Evolutionary conservation across 768 basidiomycete species (phyloP), one percentile per base, ranked within the genome.

Genomic region (Wakefieldia striispora): DNA sequence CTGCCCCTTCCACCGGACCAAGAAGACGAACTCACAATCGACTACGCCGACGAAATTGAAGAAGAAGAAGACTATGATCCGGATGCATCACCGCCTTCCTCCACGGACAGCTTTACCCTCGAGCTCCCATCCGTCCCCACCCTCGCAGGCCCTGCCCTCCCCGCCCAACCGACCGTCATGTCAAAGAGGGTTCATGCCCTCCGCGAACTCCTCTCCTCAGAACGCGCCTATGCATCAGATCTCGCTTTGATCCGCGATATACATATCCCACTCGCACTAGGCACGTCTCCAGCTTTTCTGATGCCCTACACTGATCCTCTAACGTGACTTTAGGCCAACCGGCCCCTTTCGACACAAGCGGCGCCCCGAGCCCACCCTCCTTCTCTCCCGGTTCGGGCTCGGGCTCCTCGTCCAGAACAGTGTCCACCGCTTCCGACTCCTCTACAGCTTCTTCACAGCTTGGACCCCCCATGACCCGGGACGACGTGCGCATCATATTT

Each of bases 221-320:
- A 93, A 61, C 75, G 86, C 23, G 85, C 87, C 1, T 91, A 91
- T 66, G 84, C 90, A 12, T 83, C 82, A n/a, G 91, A 92, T 73
- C 74, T 93, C 23, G 84, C 84, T 14, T 72, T 91, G 46, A 82
- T 92, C 54, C 76, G 84, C 45, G 84, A 88, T 52, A 77, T 91
- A 21, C 84, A 92, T 57, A 83, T 91, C 35, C 88, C 88, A 6
- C 68, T 90, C 45, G 90, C 89, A 40, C 72, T 86, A 59, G 89
- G 90, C 81, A 70, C 54, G 78, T 75, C 35, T 12, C 47, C 46
- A 54, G 47, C 39, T 50, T 45, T 53, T 31, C 38, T 46, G n/a
- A 4, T 31, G 5, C 10, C 4, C 29, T 21, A 17, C 43, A 47
- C 51, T 51, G 31, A 43, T 49, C 45, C 48, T 45, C 56, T 54